These are phyloP conservation scores for Ceriops tagal DNA, from an alignment of 345 rosid species.

Conservation along the genomic window DNA sequence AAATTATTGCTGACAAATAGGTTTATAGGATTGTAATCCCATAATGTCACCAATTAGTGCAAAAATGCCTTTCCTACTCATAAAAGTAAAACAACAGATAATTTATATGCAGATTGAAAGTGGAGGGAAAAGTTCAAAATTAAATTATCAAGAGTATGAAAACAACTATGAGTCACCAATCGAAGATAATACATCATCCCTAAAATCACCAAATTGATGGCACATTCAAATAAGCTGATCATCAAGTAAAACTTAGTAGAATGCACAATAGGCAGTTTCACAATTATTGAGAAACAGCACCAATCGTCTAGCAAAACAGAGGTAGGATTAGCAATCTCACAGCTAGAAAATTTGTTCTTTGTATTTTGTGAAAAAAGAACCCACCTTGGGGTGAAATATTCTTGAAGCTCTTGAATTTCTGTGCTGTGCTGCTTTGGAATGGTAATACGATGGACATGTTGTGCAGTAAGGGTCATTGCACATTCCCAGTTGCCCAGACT, in stretches of 20 bases:
- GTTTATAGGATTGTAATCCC: background rate
- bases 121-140: too few species aligned
- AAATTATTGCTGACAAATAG: background rate
- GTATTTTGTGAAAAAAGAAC: background rate
- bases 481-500: slow-evolving; percentile 83
- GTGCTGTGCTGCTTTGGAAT: slow-evolving; percentile 33
- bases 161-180: too few species aligned
- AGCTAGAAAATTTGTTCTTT: slow-evolving; percentile 4
- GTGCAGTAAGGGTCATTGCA: slow-evolving; percentile 94
- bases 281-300: too few species aligned
- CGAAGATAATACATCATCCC: too few species aligned
- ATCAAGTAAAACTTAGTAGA: too few species aligned
- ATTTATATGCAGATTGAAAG: too few species aligned
- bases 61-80: too few species aligned
- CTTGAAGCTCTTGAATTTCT: slow-evolving; percentile 40
- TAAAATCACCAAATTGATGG: too few species aligned
- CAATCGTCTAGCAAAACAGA: background rate
- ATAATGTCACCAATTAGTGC: background rate
- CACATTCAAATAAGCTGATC: too few species aligned
- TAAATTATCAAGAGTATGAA: too few species aligned
- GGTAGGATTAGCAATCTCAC: background rate
- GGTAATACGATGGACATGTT: slow-evolving; percentile 71
- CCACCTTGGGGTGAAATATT: slow-evolving; percentile 53
- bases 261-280: too few species aligned
- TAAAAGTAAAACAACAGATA: too few species aligned